Evolutionary conservation across 2,329 filamentous ascomycete species (phyloP), one percentile per base, ranked within the genome.

Genomic region (Monilinia fructicola): DNA sequence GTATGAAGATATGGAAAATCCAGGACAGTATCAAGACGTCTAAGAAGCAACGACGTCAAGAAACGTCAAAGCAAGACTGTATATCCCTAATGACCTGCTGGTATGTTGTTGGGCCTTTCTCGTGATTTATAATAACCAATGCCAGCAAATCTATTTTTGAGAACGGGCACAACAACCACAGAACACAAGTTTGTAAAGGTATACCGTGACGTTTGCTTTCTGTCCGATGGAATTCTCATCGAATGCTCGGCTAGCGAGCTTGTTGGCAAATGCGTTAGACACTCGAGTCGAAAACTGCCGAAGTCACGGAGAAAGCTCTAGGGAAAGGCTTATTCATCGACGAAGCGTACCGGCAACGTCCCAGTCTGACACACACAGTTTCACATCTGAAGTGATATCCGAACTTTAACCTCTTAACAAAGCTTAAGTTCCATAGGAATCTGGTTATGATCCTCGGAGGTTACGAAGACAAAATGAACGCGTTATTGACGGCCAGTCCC

Each of bases 181-280:
- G 90, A 90, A 0, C 79, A 82, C n/a, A 90, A 87, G 69, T 90
- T 93, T 83, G 90, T 89, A 7, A 84, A 90, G 67, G 79, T 92
- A 0, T 92, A 86, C 73, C 92, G 90, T 73, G 86, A 92, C 70
- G 86, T 92, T 84, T 88, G 89, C 0, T 84, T 92, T 38, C 78
- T 93, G 0, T 76, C 83, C 0, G 80, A 78, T 0, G 81, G 80
- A 0, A 82, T 87, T n/a, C 86, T 91, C 0, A 74, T 86, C 0
- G 87, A 91, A 61, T 84, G 81, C 53, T 92, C 89, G 0, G 87
- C 87, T 0, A 85, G 86, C 0, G 88, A 92, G 35, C 74, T 93
- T 0, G 80, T 92, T 0, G 89, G 85, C 0, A 79, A 89, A 68
- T 92, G 85, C 66, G 71, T 90, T 0, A 89, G 90, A 0, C 87